Evolutionary conservation across 352 stramenopile genomes (phyloP).

Genomic region (Globisporangium cylindrosporum): DNA sequence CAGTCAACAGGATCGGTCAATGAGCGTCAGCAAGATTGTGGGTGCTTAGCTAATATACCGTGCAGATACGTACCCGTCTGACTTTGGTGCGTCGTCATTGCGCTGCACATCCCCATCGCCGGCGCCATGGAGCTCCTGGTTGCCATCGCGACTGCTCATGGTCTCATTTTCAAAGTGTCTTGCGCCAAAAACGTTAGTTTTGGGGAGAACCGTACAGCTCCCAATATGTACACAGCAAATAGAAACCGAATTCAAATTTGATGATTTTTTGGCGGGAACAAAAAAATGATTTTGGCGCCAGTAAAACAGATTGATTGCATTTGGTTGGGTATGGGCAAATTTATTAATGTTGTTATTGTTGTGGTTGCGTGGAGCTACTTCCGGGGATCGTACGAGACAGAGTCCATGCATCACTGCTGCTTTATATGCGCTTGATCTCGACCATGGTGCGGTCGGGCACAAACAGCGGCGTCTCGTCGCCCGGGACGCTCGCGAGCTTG

Average conservation of each 20-base stretch:
- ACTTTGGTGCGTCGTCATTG: not conserved
- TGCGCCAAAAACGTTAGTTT: not conserved
- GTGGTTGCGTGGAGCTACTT: not conserved
- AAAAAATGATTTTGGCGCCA: constrained; percentile 1
- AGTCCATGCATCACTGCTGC: not conserved
- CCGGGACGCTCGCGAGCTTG: constrained; percentile 42
- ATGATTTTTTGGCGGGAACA: not conserved
- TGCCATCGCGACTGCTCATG: constrained; percentile 16
- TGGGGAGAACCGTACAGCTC: not conserved
- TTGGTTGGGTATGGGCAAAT: not conserved
- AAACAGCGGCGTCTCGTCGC: constrained; percentile 60
- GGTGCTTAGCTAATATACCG: not conserved
- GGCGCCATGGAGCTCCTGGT: constrained; percentile 7
- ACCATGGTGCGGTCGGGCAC: constrained; percentile 87
- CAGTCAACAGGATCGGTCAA: too few relatives aligned
- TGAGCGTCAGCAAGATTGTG: not conserved
- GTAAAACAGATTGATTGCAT: not conserved
- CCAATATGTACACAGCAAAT: not conserved
- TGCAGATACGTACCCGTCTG: not conserved
- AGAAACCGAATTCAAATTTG: not conserved
- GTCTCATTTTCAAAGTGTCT: constrained; percentile 3
- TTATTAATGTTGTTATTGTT: not conserved
- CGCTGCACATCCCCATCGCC: not conserved
- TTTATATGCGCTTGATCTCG: constrained; percentile 90
- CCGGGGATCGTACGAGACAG: not conserved